These are phyloP conservation scores for Hyaloscypha variabilis DNA, from an alignment of 495 filamentous ascomycete genomes.

Conservation along the genomic window DNA sequence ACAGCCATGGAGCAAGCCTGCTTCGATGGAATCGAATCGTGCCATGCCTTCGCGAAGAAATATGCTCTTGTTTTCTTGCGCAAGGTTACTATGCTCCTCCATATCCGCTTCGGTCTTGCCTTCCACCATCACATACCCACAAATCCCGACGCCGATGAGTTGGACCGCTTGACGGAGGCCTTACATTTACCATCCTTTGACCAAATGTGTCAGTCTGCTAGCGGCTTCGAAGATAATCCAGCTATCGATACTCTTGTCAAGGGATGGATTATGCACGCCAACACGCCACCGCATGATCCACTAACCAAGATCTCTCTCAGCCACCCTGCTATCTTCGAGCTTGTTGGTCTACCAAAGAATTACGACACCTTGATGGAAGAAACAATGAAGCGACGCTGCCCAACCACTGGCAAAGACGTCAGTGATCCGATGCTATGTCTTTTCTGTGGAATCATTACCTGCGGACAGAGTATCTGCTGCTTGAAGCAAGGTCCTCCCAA, in stretches of 20 bases:
- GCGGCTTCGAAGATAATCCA: slow-evolving; percentile 35
- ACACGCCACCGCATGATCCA: slow-evolving; percentile 4
- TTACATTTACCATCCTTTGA: slow-evolving; percentile 79
- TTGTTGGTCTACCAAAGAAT: slow-evolving; percentile 88
- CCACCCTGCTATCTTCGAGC: slow-evolving; percentile 91
- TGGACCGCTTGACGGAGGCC: slow-evolving; percentile 76
- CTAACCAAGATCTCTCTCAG: slow-evolving; percentile 32
- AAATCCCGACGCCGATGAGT: slow-evolving; percentile 69
- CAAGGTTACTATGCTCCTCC: slow-evolving; percentile 79
- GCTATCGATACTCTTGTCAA: slow-evolving; percentile 42
- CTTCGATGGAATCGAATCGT: slow-evolving; percentile 17
- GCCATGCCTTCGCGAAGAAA: slow-evolving; percentile 46
- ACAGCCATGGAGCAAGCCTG: slow-evolving; percentile 13
- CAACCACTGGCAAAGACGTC: slow-evolving; percentile 86
- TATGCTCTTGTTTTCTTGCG: slow-evolving; percentile 91
- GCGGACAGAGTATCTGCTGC: slow-evolving; percentile 92
- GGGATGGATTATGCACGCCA: slow-evolving; percentile 78
- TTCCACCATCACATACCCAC: slow-evolving; percentile 75
- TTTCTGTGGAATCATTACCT: slow-evolving; percentile 95
- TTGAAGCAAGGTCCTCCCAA: slow-evolving; percentile 54
- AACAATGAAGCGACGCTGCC: slow-evolving; percentile 81
- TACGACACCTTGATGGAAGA: slow-evolving; percentile 94
- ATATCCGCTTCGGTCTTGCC: slow-evolving; percentile 86
- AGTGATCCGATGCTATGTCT: slow-evolving; percentile 89
- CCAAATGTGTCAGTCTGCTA: slow-evolving; percentile 61